phyloP scores from a whole-genome alignment of 805 yeast species.

The Pichia scutulata region DNA sequence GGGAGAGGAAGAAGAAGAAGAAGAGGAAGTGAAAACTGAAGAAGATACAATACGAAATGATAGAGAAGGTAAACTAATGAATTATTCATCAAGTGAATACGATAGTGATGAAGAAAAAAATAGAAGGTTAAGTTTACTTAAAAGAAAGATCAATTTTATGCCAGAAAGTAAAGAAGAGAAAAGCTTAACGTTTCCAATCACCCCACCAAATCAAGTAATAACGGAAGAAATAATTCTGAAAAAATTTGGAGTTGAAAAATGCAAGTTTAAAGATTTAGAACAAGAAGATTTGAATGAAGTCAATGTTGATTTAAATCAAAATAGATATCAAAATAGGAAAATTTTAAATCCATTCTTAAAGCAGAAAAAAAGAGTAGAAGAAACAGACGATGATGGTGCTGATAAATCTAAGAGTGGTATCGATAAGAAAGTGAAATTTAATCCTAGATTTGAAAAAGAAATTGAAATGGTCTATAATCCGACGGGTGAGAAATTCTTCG shows the following conservation, averaged over 20 bases:
- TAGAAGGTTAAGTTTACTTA: neutral
- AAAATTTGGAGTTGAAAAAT: slow-evolving; percentile 18
- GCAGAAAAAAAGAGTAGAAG: neutral
- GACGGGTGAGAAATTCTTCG: slow-evolving; percentile 32
- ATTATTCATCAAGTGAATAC: slow-evolving; percentile 7
- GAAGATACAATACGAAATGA: neutral
- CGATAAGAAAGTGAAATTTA: neutral
- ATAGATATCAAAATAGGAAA: slow-evolving; percentile 4
- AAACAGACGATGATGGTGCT: neutral
- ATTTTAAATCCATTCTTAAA: slow-evolving; percentile 26
- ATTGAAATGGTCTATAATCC: slow-evolving; percentile 35
- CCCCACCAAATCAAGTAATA: slow-evolving; percentile 32
- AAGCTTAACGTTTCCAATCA: slow-evolving; percentile 18
- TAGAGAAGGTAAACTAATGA: slow-evolving; percentile 8
- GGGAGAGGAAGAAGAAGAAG: slow-evolving; percentile 5
- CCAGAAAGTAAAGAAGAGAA: neutral
- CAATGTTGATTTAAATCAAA: slow-evolving; percentile 6
- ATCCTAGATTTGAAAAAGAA: slow-evolving; percentile 28
- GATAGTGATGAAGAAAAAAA: slow-evolving; percentile 6
- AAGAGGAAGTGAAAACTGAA: neutral
- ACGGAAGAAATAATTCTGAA: slow-evolving; percentile 27
- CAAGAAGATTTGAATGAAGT: slow-evolving; percentile 10
- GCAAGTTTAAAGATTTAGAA: slow-evolving; percentile 15
- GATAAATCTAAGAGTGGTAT: no score
- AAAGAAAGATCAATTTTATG: neutral